Percentiles rank a stretch among this genome's conserved stretches.
These are phyloP conservation scores for Crithidia brevicula DNA, from an alignment of 208 protist species.

Conservation along the genomic window DNA sequence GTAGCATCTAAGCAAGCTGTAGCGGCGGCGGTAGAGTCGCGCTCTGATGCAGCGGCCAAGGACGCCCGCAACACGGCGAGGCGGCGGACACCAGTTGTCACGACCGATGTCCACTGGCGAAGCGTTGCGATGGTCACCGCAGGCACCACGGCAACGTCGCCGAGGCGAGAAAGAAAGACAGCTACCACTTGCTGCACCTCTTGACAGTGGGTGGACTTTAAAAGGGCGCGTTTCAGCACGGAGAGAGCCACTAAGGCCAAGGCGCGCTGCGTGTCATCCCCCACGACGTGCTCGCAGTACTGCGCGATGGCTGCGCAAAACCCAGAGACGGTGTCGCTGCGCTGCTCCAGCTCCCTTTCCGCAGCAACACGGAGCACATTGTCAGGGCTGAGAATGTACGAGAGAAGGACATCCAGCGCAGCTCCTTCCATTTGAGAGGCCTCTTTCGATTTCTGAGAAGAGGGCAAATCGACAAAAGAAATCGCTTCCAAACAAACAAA, in stretches of 20 bases:
- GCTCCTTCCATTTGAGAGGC: conserved; percentile 9
- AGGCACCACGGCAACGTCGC: conserved; percentile 5
- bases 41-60: background rate
- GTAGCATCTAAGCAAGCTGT: conserved; percentile 5
- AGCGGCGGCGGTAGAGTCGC: background rate
- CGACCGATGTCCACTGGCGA: conserved; percentile 18
- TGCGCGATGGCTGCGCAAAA: conserved; percentile 34
- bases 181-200: conserved; percentile 25
- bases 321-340: conserved; percentile 21
- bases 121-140: background rate
- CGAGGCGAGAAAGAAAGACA: conserved; percentile 18
- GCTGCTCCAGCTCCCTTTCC: conserved; percentile 46
- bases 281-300: conserved; percentile 22
- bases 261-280: conserved; percentile 5
- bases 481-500: too few relatives aligned
- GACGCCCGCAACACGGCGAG: conserved; percentile 11
- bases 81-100: conserved; percentile 14
- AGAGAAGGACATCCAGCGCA: conserved; percentile 34
- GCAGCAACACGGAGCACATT: conserved; percentile 46
- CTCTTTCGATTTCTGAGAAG: too few relatives aligned
- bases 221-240: conserved; percentile 50
- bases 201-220: background rate
- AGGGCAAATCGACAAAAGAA: too few relatives aligned
- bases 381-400: conserved; percentile 45
- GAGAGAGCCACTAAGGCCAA: conserved; percentile 42